These are phyloP conservation scores for Penicillium canariense DNA, from an alignment of 495 filamentous ascomycete species.

Conservation along the genomic window DNA sequence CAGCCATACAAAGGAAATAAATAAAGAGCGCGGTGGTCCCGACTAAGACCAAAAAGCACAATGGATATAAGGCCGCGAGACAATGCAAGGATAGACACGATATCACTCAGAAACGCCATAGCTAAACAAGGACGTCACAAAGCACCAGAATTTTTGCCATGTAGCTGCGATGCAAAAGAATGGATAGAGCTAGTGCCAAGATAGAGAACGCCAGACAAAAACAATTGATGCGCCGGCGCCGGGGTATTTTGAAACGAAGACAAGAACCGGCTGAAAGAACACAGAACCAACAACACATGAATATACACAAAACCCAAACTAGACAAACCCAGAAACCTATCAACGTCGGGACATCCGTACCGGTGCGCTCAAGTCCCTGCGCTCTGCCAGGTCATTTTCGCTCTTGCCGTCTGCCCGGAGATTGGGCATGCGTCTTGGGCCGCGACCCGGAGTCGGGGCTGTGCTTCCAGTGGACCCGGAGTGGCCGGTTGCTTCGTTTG, in stretches of 20 bases:
- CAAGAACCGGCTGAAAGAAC: constrained; percentile 19
- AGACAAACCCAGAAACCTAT: not conserved
- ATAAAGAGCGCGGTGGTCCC: not conserved
- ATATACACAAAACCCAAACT: constrained; percentile 6
- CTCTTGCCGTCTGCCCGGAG: constrained; percentile 31
- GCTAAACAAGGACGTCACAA: constrained; percentile 7
- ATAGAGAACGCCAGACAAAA: constrained; percentile 2
- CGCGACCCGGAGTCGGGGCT: constrained; percentile 25
- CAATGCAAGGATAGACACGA: not conserved
- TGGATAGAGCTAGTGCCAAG: not conserved
- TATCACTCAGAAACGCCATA: constrained; percentile 9
- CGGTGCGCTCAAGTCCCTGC: constrained; percentile 43
- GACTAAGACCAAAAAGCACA: not conserved
- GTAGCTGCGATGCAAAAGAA: constrained; percentile 16
- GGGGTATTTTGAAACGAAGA: constrained; percentile 26
- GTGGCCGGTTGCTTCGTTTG: constrained; percentile 34
- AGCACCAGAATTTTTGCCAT: constrained; percentile 2
- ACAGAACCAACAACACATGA: constrained; percentile 12
- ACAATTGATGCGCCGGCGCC: constrained; percentile 25
- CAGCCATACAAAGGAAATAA: not conserved
- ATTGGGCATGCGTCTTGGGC: constrained; percentile 39
- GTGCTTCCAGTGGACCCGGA: constrained; percentile 27
- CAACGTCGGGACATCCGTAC: constrained; percentile 39
- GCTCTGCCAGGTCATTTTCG: constrained; percentile 30
- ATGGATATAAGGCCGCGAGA: not conserved